Evolutionary conservation across 2,329 filamentous ascomycete species (phyloP).

Genomic region (Fusarium coicis): DNA sequence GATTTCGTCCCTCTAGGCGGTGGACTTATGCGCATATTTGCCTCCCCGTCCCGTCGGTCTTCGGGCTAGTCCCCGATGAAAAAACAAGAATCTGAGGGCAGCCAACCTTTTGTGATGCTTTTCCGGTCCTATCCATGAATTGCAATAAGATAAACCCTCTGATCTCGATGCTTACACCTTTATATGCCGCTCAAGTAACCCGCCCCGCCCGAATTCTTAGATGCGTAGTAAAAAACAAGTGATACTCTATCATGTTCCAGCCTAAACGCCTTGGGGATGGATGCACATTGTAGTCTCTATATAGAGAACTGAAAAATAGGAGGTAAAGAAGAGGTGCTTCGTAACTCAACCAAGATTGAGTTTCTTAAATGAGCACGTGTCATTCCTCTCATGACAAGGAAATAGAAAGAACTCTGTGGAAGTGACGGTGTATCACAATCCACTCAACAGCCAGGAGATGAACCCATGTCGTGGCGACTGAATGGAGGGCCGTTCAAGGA

Average conservation of each 20-base stretch:
- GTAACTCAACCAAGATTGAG: background rate
- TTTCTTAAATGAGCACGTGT: conserved; percentile 4
- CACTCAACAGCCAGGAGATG: background rate
- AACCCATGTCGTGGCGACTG: background rate
- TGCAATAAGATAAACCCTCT: conserved; percentile 19
- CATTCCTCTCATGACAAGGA: conserved; percentile 25
- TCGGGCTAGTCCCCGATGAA: conserved; percentile 20
- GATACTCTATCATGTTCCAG: conserved; percentile 47
- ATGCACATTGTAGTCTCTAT: conserved; percentile 39
- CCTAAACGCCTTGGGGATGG: conserved; percentile 47
- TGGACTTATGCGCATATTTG: conserved; percentile 24
- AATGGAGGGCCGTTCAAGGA: background rate
- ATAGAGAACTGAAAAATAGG: conserved; percentile 31
- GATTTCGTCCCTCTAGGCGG: conserved; percentile 22
- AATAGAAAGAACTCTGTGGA: background rate
- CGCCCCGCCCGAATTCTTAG: conserved; percentile 38
- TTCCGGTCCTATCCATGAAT: conserved; percentile 25
- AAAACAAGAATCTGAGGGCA: conserved; percentile 30
- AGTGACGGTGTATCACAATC: background rate
- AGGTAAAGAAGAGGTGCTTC: conserved; percentile 11
- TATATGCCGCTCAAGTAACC: conserved; percentile 35
- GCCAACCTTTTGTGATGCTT: conserved; percentile 22
- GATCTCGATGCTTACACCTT: conserved; percentile 36
- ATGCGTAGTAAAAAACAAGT: conserved; percentile 18
- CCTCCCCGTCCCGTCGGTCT: conserved; percentile 7